These are phyloP conservation scores for Carpinus fangiana DNA, from an alignment of 306 rosid genomes.

Conservation along the genomic window DNA sequence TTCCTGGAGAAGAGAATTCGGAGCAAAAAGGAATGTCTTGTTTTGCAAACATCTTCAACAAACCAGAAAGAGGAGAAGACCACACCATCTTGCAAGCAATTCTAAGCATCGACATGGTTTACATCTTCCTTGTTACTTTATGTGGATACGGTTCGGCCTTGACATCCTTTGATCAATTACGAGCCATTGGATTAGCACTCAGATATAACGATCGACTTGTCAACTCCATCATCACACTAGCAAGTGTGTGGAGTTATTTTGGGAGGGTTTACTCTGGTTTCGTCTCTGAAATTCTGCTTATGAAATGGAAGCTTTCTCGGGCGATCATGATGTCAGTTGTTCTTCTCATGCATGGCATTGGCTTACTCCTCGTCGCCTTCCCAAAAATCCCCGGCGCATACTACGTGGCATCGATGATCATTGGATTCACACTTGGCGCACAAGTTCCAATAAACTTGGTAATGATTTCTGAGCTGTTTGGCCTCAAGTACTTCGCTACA, in stretches of 20 bases:
- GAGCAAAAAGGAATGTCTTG: background rate
- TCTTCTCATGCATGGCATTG: constrained; percentile 39
- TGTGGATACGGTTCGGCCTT: constrained; percentile 46
- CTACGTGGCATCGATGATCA: constrained; percentile 38
- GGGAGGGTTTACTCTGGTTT: constrained; percentile 51
- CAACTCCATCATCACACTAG: constrained; percentile 36
- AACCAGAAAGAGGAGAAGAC: constrained; percentile 52
- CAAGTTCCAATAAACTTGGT: constrained; percentile 46
- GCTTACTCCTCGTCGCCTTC: constrained; percentile 46
- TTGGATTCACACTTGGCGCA: constrained; percentile 52
- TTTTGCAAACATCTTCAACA: constrained; percentile 19
- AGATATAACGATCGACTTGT: constrained; percentile 28
- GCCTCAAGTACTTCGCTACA: constrained; percentile 47
- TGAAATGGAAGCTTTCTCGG: constrained; percentile 35
- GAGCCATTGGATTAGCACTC: constrained; percentile 45
- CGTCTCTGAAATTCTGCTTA: constrained; percentile 39
- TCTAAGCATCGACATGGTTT: constrained; percentile 40
- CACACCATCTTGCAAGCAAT: constrained; percentile 50
- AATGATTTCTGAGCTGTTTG: constrained; percentile 54
- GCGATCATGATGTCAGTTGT: constrained; percentile 39
- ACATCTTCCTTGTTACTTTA: constrained; percentile 35
- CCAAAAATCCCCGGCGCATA: constrained; percentile 35
- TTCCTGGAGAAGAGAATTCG: background rate
- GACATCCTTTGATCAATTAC: constrained; percentile 45
- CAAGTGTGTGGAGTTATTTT: constrained; percentile 54